Conservation (phyloP, 2,329 filamentous ascomycete genomes). For the Colletotrichum sp. region DNA sequence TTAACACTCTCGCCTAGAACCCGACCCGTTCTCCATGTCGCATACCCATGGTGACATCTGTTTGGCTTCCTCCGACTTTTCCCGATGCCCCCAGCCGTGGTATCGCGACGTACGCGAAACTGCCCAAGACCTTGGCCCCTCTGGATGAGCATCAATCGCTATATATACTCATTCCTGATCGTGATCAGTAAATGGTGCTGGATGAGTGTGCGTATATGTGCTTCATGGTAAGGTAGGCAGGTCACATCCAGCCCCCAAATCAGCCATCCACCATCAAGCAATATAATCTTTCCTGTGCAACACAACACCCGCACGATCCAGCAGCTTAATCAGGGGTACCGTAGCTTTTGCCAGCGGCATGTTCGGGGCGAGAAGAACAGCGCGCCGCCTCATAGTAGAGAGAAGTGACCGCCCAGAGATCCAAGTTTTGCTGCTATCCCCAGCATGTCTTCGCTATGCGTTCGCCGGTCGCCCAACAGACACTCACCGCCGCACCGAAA, state of each 20-base stretch:
- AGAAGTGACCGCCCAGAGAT: not conserved
- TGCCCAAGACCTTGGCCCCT: not conserved
- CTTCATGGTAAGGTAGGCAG: not conserved
- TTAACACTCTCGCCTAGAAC: not conserved
- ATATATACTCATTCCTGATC: not conserved
- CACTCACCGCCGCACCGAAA: not conserved
- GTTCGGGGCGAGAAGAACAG: not conserved
- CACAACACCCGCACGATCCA: not conserved
- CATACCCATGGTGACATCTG: not conserved
- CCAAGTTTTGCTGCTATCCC: not conserved
- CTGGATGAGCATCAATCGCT: not conserved
- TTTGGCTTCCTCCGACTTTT: not conserved
- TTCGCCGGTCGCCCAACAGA: not conserved
- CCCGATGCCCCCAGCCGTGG: not conserved
- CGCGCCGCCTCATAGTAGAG: not conserved
- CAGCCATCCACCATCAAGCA: not conserved
- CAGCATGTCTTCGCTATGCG: constrained; percentile 7
- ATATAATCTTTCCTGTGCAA: not conserved
- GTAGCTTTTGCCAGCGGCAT: not conserved
- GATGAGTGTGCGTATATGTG: not conserved
- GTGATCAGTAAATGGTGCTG: not conserved
- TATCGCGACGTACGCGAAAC: constrained; percentile 8
- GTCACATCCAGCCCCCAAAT: not conserved
- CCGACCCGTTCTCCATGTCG: not conserved
- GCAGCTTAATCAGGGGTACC: not conserved